A percentile compares a stretch with the other conserved stretches of the same genome.
Conservation (phyloP, 2,329 filamentous ascomycete genomes). For the Fusarium vanettenii region DNA sequence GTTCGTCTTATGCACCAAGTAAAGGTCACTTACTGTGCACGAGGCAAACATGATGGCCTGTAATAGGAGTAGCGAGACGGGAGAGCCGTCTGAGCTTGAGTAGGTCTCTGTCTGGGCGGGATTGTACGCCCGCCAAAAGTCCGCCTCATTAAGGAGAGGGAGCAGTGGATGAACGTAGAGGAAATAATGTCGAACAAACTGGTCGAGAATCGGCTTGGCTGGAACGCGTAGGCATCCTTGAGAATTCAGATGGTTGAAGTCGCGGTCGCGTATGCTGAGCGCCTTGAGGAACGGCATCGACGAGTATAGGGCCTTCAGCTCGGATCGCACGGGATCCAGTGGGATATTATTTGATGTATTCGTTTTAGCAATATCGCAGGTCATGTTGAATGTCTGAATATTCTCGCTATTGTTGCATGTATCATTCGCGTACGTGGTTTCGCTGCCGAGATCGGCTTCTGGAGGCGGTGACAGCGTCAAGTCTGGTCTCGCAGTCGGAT, state of each 20-base stretch:
- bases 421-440: neutral
- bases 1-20: too few relatives aligned
- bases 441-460: neutral
- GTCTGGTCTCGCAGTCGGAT: conserved; percentile 1
- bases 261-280: conserved; percentile 27
- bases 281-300: conserved; percentile 32
- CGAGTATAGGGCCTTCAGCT: conserved; percentile 33
- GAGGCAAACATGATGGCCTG: conserved; percentile 38
- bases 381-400: neutral
- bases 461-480: conserved; percentile 14
- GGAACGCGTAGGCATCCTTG: conserved; percentile 34
- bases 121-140: conserved; percentile 33
- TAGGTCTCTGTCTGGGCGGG: neutral
- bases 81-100: neutral
- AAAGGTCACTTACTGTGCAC: conserved; percentile 25
- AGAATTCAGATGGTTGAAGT: conserved; percentile 20
- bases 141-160: conserved; percentile 30
- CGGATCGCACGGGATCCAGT: conserved; percentile 14
- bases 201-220: conserved; percentile 31
- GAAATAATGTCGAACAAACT: conserved; percentile 35
- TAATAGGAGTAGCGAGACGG: conserved; percentile 25
- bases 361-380: neutral
- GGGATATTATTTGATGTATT: neutral
- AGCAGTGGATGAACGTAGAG: conserved; percentile 33
- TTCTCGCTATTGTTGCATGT: neutral